Conservation (phyloP, 2,329 filamentous ascomycete species). For the Cladophialophora psammophila region DNA sequence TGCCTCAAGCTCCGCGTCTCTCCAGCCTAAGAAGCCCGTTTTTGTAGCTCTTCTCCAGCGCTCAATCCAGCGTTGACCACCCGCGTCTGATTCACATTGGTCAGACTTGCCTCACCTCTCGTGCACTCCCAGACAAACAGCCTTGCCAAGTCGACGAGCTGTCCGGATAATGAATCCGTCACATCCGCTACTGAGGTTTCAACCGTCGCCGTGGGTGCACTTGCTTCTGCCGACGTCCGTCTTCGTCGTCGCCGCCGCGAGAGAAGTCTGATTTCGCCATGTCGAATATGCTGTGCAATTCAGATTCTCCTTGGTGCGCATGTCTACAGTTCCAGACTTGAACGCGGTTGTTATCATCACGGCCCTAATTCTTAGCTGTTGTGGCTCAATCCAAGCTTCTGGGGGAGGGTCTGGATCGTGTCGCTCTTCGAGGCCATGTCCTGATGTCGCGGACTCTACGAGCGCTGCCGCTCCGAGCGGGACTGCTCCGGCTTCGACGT, state of each 20-base stretch:
- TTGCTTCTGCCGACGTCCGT: not conserved
- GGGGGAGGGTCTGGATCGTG: not conserved
- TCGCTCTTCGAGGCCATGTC: not conserved
- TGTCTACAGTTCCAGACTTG: not conserved
- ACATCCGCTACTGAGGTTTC: not conserved
- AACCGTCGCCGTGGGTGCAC: not conserved
- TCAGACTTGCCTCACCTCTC: not conserved
- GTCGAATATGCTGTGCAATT: not conserved
- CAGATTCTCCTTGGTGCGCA: not conserved
- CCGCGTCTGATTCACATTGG: not conserved
- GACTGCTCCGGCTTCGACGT: not conserved
- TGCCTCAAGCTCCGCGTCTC: not conserved
- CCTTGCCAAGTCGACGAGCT: not conserved
- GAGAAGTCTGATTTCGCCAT: not conserved
- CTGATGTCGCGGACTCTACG: not conserved
- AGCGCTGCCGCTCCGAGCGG: not conserved
- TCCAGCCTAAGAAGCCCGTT: too few species aligned
- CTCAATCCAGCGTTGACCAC: not conserved
- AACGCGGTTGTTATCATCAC: not conserved
- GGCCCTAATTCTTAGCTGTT: not conserved
- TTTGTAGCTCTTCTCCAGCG: too few species aligned
- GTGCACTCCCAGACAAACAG: not conserved
- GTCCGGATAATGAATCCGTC: not conserved
- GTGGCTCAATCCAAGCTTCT: not conserved
- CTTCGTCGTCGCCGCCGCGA: not conserved